These are phyloP conservation scores for Xanthoconium stramineum DNA, from an alignment of 768 basidiomycete genomes.

Conservation along the genomic window DNA sequence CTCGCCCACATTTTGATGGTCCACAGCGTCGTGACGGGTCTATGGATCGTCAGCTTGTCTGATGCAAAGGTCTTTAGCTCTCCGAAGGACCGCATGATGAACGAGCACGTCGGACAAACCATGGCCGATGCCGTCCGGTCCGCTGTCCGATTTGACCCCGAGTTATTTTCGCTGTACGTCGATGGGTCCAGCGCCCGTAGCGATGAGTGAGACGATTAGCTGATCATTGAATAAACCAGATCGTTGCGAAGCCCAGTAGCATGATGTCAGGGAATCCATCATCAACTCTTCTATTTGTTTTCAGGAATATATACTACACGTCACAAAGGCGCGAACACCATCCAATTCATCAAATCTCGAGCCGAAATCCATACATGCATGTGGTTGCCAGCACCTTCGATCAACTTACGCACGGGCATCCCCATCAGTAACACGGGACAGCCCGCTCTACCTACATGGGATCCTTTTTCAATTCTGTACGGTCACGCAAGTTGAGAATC, in stretches of 20 bases:
- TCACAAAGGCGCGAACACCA: neutral
- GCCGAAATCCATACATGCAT: neutral
- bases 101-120: neutral
- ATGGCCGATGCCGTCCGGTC: slow-evolving; percentile 22
- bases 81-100: neutral
- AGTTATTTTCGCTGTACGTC: slow-evolving; percentile 26
- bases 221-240: neutral
- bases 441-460: neutral
- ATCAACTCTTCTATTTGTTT: neutral
- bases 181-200: neutral
- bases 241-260: slow-evolving; percentile 2
- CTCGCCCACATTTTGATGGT: neutral
- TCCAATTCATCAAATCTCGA: neutral
- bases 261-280: neutral
- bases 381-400: neutral
- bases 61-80: too few species aligned
- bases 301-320: neutral
- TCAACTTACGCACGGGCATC: neutral
- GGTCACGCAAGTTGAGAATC: neutral
- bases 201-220: neutral
- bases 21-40: neutral
- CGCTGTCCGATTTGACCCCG: slow-evolving; percentile 5
- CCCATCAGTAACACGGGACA: neutral
- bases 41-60: neutral
- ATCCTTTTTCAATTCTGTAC: neutral